A percentile compares a stretch with the other conserved stretches of the same genome.
These are phyloP conservation scores for Fusarium kyushuense DNA, from an alignment of 2,329 filamentous ascomycete species.

Conservation along the genomic window DNA sequence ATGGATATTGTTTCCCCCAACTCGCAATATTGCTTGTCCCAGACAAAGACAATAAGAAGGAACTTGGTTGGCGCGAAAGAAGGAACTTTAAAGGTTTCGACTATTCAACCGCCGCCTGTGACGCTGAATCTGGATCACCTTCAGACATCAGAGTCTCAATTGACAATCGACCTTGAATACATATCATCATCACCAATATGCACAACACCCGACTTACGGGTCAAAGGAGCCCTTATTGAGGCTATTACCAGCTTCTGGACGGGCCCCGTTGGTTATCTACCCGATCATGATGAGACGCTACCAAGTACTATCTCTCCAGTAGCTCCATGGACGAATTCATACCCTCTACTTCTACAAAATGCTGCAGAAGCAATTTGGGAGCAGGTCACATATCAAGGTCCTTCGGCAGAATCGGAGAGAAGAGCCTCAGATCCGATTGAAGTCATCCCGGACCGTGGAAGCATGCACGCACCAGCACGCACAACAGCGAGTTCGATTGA, in stretches of 20 bases:
- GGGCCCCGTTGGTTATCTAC: background rate
- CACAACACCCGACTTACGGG: background rate
- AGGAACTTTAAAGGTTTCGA: background rate
- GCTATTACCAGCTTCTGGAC: constrained; percentile 3
- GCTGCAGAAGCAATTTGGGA: background rate
- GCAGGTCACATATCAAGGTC: fast-evolving
- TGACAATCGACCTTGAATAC: constrained; percentile 1
- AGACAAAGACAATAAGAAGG: background rate
- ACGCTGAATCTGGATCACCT: background rate
- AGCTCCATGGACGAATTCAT: constrained; percentile 2
- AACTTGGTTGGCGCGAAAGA: background rate
- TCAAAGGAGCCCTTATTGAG: constrained; percentile 4
- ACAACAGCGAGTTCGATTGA: background rate
- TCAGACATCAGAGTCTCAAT: background rate
- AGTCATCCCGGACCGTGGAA: fast-evolving
- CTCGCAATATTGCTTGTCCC: background rate
- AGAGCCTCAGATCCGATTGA: background rate
- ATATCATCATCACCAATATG: fast-evolving
- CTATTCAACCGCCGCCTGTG: background rate
- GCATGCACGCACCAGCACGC: too few relatives aligned
- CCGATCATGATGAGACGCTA: background rate
- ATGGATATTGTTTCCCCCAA: background rate
- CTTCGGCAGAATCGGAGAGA: background rate
- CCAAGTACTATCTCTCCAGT: background rate
- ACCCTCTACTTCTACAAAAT: background rate